Evolutionary conservation across 345 rosid species (phyloP), one percentile per base, ranked within the genome.

Genomic region (Brassica cretica): DNA sequence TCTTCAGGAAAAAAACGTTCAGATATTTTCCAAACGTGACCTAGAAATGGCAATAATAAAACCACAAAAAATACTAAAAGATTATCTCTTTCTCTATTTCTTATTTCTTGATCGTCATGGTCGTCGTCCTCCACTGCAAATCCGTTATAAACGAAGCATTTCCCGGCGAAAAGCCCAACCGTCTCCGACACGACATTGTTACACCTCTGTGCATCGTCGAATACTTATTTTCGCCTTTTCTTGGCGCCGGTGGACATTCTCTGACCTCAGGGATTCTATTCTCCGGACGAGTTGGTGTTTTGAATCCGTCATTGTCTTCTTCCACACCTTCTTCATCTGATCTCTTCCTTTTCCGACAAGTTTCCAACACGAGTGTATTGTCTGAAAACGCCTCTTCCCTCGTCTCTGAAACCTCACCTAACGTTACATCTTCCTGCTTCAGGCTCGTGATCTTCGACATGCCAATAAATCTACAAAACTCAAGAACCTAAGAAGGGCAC

Each of bases 1-100:
- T 68, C 70, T 78, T 39, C 2, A 51, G 16, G 14, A 9, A 58
- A 37, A 69, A 74, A 79, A 63, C 82, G 78, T 79, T 69, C 71
- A 74, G 78, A 79, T 79, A 69, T 79, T 69, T 79, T 79, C 82
- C 75, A 69, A 79, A 74, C 78, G 75, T 74, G 78, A 79, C 82
- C 67, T 74, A 69, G 64, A 74, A 19, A 2, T 27, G 65, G 49
- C 39, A 59, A 62, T 16, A 18, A 61, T 5, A 79, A 73, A 61
- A 67, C 33, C 30, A 51, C 9, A 6, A 53, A 53, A 21, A 64
- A 35, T 24, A 63, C 56, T 53, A 74, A 62, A 49, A 53, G 61
- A 10, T 70, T 14, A 68, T 32, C n/a, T 51, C 21, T 53, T 7
- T 16, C 3, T 61, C 29, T 62, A 11, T 55, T 53, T 16, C 15